These are phyloP conservation scores for Penicillium turbatum DNA, from an alignment of 495 filamentous ascomycete species.

Conservation along the genomic window DNA sequence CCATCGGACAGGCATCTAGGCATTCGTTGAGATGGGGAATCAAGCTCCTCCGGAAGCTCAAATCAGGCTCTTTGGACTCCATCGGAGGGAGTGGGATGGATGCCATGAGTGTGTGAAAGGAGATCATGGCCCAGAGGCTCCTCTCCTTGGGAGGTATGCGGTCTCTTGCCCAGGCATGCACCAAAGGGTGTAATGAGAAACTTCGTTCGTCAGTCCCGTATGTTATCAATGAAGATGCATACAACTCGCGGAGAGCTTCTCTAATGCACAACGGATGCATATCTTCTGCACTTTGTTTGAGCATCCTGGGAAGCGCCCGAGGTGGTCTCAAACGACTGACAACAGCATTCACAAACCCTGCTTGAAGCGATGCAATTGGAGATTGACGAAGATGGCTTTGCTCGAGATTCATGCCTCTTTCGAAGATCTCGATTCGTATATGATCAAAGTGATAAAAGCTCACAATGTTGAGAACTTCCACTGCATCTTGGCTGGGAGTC, in stretches of 20 bases:
- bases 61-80: not conserved
- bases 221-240: not conserved
- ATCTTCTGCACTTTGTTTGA: not conserved
- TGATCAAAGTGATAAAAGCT: not conserved
- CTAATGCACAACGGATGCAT: not conserved
- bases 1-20: not conserved
- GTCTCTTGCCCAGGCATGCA: conserved; percentile 2
- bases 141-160: not conserved
- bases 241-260: conserved; percentile 2
- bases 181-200: not conserved
- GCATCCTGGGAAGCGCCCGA: not conserved
- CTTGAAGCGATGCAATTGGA: not conserved
- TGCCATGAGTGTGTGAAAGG: not conserved
- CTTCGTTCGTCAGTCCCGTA: not conserved
- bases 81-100: not conserved
- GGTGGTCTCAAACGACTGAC: not conserved
- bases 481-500: not conserved
- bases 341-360: not conserved
- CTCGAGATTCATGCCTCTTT: not conserved
- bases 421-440: not conserved
- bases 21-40: not conserved
- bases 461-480: not conserved
- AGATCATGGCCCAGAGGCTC: not conserved
- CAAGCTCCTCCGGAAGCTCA: not conserved
- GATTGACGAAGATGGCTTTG: not conserved